Percentiles rank a stretch among this genome's conserved stretches.
These are phyloP conservation scores for Mycosphaerella arachidis DNA, from an alignment of 2,329 filamentous ascomycete species.

Conservation along the genomic window DNA sequence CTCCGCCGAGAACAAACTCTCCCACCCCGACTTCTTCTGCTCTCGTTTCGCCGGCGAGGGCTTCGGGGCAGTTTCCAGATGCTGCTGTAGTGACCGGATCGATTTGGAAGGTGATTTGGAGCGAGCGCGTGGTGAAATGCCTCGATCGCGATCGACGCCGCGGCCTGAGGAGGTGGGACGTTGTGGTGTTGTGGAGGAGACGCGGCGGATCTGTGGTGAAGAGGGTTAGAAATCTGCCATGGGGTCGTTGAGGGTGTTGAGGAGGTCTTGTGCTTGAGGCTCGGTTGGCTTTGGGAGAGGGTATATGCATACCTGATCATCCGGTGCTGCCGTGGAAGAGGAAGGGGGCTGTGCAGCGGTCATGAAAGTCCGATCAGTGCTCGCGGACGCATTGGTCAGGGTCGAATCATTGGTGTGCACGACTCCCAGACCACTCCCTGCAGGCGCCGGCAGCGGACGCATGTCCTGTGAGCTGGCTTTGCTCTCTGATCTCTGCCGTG, in stretches of 20 bases:
- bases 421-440: conserved; percentile 18
- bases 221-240: background rate
- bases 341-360: conserved; percentile 1
- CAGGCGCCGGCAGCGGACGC: conserved; percentile 11
- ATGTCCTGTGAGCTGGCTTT: conserved; percentile 18
- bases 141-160: conserved; percentile 4
- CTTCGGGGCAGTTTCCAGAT: conserved; percentile 21
- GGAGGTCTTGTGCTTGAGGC: conserved; percentile 3
- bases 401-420: conserved; percentile 9
- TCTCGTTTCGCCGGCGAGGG: conserved; percentile 15
- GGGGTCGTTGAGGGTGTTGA: conserved; percentile 1
- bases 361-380: background rate
- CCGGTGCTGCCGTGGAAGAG: conserved; percentile 26
- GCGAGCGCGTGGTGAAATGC: conserved; percentile 15
- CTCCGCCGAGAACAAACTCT: conserved; percentile 31
- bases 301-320: conserved; percentile 39
- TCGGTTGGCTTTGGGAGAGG: conserved; percentile 1
- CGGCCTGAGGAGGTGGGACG: background rate
- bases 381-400: conserved; percentile 18
- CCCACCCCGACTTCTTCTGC: conserved; percentile 23
- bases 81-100: conserved; percentile 29
- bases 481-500: conserved; percentile 21
- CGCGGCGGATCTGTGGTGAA: conserved; percentile 15
- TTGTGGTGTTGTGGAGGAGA: conserved; percentile 8
- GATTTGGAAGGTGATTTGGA: conserved; percentile 31